Conservation (phyloP, 805 yeast species). For the Saturnispora galanensis region DNA sequence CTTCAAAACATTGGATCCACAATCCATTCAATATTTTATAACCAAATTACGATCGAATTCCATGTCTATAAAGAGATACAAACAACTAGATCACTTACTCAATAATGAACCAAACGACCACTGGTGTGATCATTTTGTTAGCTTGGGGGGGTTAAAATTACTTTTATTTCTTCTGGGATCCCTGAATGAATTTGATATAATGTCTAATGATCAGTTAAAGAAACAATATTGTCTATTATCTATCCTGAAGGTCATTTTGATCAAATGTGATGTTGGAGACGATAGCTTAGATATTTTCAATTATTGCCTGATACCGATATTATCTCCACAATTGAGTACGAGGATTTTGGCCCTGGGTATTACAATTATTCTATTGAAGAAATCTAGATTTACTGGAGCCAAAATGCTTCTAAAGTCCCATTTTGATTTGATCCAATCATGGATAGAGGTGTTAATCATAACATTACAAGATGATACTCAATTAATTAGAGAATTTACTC, state of each 20-base stretch:
- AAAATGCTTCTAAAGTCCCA: neutral
- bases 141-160: constrained; percentile 71
- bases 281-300: constrained; percentile 29
- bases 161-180: constrained; percentile 58
- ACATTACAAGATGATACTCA: constrained; percentile 8
- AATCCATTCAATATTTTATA: constrained; percentile 37
- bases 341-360: constrained; percentile 75
- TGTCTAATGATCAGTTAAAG: constrained; percentile 44
- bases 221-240: constrained; percentile 68
- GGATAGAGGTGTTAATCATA: neutral
- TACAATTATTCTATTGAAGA: constrained; percentile 35
- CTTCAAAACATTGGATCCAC: constrained; percentile 2
- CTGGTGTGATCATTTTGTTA: constrained; percentile 78
- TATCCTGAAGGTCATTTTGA: constrained; percentile 63
- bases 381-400: neutral
- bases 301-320: constrained; percentile 23
- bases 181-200: constrained; percentile 30
- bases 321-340: constrained; percentile 67
- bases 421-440: constrained; percentile 1
- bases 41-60: constrained; percentile 27
- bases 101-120: constrained; percentile 16
- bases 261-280: constrained; percentile 51
- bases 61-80: constrained; percentile 32
- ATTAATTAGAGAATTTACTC: constrained; percentile 45
- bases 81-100: constrained; percentile 20